These are phyloP conservation scores for Gossypium mustelinum DNA, from an alignment of 345 rosid species.

Conservation along the genomic window DNA sequence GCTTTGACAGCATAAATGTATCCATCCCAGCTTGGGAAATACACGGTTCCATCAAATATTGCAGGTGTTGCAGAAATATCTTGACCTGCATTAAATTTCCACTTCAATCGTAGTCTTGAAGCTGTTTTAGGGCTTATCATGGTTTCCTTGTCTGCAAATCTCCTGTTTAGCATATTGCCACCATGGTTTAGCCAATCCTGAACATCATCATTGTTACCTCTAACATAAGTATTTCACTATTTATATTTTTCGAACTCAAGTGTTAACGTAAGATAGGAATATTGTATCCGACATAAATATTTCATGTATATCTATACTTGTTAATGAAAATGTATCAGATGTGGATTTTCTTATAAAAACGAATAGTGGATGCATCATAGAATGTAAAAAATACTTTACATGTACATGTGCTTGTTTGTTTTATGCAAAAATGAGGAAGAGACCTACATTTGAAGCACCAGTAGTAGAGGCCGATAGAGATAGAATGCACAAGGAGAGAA, in stretches of 20 bases:
- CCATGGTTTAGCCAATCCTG: constrained; percentile 3
- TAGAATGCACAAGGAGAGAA: not conserved
- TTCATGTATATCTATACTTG: too few species aligned
- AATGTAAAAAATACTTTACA: too few species aligned
- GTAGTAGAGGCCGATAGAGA: not conserved
- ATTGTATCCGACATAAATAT: too few species aligned
- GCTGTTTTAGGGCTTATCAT: constrained; percentile 14
- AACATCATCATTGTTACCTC: not conserved
- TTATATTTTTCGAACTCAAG: too few species aligned
- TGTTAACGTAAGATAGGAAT: too few species aligned
- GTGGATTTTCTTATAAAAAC: too few species aligned
- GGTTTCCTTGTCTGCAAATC: not conserved
- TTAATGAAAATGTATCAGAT: too few species aligned
- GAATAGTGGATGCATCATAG: too few species aligned
- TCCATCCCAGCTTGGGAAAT: constrained; percentile 55
- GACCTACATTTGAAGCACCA: not conserved
- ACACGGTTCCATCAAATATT: constrained; percentile 29
- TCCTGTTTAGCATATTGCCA: not conserved
- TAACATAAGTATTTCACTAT: not conserved
- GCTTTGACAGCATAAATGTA: constrained; percentile 43
- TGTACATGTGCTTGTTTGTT: not conserved
- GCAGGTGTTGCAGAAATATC: constrained; percentile 49
- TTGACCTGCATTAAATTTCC: constrained; percentile 43
- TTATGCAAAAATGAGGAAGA: not conserved
- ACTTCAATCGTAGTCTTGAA: constrained; percentile 24